Conservation (phyloP, 495 filamentous ascomycete species). For the Tuber brumale region DNA sequence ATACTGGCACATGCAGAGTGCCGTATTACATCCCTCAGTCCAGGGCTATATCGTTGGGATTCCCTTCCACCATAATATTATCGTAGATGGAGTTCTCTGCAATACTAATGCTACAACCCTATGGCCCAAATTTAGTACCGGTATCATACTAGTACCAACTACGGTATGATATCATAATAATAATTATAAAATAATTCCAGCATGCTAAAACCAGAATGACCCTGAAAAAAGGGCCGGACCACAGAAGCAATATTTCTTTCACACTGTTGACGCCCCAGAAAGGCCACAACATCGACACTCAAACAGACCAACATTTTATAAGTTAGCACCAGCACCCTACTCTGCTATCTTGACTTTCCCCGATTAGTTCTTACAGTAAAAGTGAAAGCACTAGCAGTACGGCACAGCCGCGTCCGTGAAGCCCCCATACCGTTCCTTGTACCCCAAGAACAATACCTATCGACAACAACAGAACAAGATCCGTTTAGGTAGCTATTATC, state of each 20-base stretch:
- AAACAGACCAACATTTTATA: not conserved
- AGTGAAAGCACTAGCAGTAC: not conserved
- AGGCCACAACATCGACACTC: not conserved
- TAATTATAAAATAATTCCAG: not conserved
- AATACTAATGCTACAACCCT: not conserved
- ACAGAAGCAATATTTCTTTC: not conserved
- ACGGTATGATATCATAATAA: too few relatives aligned
- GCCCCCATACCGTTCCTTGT: too few relatives aligned
- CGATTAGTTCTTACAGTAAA: not conserved
- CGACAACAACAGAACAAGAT: too few relatives aligned
- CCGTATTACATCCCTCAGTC: not conserved
- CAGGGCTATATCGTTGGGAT: not conserved
- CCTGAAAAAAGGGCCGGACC: not conserved
- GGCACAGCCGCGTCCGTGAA: too few relatives aligned
- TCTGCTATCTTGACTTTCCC: not conserved
- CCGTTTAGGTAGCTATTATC: too few relatives aligned
- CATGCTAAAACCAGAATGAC: not conserved
- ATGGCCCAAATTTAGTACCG: not conserved
- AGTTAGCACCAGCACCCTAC: not conserved
- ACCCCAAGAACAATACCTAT: too few relatives aligned
- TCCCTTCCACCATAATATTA: not conserved
- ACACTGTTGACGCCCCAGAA: not conserved
- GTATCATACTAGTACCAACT: too few relatives aligned
- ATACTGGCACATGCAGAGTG: not conserved
- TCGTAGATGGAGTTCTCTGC: too few relatives aligned